These are phyloP conservation scores for Anisogramma anomala DNA, from an alignment of 2,329 filamentous ascomycete species.

Conservation along the genomic window DNA sequence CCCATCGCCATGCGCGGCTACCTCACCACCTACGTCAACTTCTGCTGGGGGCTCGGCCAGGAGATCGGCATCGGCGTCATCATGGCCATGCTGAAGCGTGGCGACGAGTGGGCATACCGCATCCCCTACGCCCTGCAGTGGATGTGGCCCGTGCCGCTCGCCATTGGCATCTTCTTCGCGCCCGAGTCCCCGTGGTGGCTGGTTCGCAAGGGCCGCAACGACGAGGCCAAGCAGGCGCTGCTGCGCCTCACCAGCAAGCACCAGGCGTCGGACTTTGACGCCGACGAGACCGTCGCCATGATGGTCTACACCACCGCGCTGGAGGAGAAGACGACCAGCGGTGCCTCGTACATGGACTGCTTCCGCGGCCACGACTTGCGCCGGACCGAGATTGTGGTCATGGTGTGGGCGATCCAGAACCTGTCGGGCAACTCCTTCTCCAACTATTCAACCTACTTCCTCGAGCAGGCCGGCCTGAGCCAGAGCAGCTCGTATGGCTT, in stretches of 20 bases:
- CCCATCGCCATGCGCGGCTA: constrained; percentile 61
- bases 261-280: constrained; percentile 60
- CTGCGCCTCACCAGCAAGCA: constrained; percentile 52
- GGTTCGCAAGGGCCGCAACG: constrained; percentile 52
- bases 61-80: constrained; percentile 64
- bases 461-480: constrained; percentile 46
- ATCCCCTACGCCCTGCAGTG: constrained; percentile 65
- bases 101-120: constrained; percentile 53
- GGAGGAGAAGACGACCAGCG: constrained; percentile 62
- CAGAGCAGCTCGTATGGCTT: constrained; percentile 44
- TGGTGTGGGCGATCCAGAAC: constrained; percentile 54
- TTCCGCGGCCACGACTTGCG: constrained; percentile 70
- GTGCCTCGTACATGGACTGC: constrained; percentile 69
- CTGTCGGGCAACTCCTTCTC: constrained; percentile 52
- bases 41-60: constrained; percentile 69
- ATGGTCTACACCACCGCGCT: constrained; percentile 82
- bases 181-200: constrained; percentile 68
- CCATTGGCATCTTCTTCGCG: constrained; percentile 54
- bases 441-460: constrained; percentile 55
- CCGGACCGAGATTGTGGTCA: constrained; percentile 62
- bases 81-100: constrained; percentile 51
- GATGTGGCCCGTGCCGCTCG: constrained; percentile 63
- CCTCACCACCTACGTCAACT: constrained; percentile 64
- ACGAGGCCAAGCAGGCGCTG: constrained; percentile 55
- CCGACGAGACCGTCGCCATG: constrained; percentile 79